phyloP scores from a whole-genome alignment of 208 protist species.

The Trichomonas vaginalis region DNA sequence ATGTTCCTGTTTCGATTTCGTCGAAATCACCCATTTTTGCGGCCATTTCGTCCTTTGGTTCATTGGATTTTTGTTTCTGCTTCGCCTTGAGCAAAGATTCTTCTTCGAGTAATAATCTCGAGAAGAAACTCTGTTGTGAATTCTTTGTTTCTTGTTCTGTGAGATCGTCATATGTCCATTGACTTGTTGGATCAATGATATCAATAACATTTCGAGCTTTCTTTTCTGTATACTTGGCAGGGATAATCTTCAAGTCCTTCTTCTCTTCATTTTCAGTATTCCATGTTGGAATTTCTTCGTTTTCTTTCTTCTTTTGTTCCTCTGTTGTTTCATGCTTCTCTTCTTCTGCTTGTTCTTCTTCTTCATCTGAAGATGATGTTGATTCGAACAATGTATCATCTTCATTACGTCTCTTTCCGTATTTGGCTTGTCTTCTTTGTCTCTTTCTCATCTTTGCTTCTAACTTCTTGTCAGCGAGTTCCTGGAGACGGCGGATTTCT shows the following conservation, averaged over 20 bases:
- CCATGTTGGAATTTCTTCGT: too few relatives aligned
- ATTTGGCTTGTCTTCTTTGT: too few relatives aligned
- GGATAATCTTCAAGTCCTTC: too few relatives aligned
- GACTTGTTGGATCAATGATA: neutral
- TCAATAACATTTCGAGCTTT: neutral
- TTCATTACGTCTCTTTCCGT: too few relatives aligned
- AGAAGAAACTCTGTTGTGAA: neutral
- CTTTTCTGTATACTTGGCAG: neutral
- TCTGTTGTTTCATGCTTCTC: too few relatives aligned
- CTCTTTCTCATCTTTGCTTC: too few relatives aligned
- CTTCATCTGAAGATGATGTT: too few relatives aligned
- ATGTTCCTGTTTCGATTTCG: neutral
- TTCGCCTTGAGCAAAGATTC: neutral
- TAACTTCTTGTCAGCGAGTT: neutral
- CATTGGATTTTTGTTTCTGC: neutral
- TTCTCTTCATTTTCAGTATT: too few relatives aligned
- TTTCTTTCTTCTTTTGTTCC: too few relatives aligned
- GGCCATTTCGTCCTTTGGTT: too few relatives aligned
- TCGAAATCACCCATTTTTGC: neutral
- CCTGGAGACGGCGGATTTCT: neutral
- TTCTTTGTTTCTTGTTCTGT: neutral
- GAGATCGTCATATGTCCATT: neutral
- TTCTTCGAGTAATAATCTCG: neutral
- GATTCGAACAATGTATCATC: too few relatives aligned
- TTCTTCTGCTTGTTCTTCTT: too few relatives aligned